Evolutionary conservation across 2,329 filamentous ascomycete species (phyloP).

Genomic region (Fusarium domesticum): DNA sequence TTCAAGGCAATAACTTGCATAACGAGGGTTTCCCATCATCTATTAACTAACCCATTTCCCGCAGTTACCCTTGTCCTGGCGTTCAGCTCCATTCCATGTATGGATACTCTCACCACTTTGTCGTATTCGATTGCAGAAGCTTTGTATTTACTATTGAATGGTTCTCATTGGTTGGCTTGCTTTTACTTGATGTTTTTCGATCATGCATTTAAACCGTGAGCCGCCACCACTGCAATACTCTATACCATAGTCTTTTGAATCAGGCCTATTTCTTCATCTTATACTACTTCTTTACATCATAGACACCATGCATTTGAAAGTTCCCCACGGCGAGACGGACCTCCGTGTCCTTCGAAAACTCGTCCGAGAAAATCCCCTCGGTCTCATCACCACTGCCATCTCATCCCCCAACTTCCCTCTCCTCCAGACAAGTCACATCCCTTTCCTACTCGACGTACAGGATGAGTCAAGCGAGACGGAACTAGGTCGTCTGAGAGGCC

Average conservation of each 20-base stretch:
- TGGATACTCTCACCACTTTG: too few relatives aligned
- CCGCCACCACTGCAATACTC: too few relatives aligned
- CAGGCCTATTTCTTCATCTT: not conserved
- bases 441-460: slow-evolving; percentile 54
- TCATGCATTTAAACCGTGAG: too few relatives aligned
- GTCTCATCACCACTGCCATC: slow-evolving; percentile 61
- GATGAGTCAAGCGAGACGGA: slow-evolving; percentile 41
- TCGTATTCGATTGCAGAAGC: too few relatives aligned
- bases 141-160: too few relatives aligned
- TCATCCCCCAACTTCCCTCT: slow-evolving; percentile 45
- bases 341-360: slow-evolving; percentile 51
- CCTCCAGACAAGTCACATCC: slow-evolving; percentile 59
- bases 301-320: slow-evolving; percentile 58
- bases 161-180: too few relatives aligned
- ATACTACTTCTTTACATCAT: not conserved
- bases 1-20: slow-evolving; percentile 10
- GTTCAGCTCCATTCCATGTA: too few relatives aligned
- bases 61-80: too few relatives aligned
- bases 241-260: too few relatives aligned
- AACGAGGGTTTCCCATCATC: too few relatives aligned
- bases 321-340: slow-evolving; percentile 49
- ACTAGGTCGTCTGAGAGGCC: slow-evolving; percentile 52
- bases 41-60: too few relatives aligned
- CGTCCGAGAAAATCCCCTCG: slow-evolving; percentile 59
- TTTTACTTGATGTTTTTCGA: too few relatives aligned